Percentiles rank a stretch among this genome's conserved stretches.
phyloP scores from a whole-genome alignment of 768 basidiomycete species.

The Mycena olivaceomarginata region DNA sequence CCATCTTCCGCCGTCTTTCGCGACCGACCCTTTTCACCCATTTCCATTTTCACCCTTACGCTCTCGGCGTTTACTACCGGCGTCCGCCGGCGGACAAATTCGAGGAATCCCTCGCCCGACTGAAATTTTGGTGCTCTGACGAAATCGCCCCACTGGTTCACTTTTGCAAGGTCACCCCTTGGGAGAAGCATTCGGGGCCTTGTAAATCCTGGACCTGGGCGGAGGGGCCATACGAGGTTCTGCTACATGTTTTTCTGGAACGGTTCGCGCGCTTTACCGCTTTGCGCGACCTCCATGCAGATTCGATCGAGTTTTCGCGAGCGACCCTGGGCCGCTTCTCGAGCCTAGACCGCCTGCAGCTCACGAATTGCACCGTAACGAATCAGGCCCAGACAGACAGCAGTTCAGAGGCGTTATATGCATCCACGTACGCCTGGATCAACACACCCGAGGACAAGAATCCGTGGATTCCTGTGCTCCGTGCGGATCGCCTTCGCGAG shows the following conservation, averaged over 20 bases:
- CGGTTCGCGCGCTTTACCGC: neutral
- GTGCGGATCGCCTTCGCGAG: conserved; percentile 5
- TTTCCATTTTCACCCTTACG: neutral
- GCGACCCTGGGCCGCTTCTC: neutral
- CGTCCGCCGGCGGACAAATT: neutral
- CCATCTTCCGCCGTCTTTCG: conserved; percentile 4
- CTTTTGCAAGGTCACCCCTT: neutral
- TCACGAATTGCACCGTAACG: conserved; percentile 2
- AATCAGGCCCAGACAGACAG: neutral
- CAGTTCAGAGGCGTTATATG: conserved; percentile 1
- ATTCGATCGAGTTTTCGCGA: conserved; percentile 1
- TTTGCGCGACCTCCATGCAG: neutral
- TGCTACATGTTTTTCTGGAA: conserved; percentile 7
- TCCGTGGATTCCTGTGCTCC: neutral
- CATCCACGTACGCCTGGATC: conserved; percentile 1
- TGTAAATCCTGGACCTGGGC: neutral
- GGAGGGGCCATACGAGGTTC: neutral
- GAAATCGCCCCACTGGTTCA: neutral
- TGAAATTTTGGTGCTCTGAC: conserved; percentile 12
- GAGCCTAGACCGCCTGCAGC: neutral
- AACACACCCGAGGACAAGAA: neutral
- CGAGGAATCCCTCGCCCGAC: conserved; percentile 2
- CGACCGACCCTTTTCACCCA: neutral
- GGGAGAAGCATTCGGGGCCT: neutral
- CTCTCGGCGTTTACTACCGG: neutral